Conservation (phyloP, 495 filamentous ascomycete genomes). For the Bombardia bombarda region DNA sequence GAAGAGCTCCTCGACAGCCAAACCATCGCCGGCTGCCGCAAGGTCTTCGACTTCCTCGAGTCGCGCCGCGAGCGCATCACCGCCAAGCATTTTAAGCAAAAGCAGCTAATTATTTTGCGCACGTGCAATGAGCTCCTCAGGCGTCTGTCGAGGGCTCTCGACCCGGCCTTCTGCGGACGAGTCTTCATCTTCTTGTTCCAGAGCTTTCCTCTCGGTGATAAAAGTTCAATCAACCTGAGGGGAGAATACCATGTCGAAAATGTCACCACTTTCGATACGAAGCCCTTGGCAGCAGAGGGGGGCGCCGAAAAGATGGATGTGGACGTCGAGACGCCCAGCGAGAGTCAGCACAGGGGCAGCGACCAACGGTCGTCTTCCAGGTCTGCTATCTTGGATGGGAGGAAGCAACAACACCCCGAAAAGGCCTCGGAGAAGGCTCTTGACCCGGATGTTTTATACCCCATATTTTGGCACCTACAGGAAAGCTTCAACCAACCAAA, state of each 20-base stretch:
- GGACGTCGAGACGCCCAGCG: slow-evolving; percentile 24
- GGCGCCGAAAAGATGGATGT: slow-evolving; percentile 58
- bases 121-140: slow-evolving; percentile 93
- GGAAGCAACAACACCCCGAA: slow-evolving; percentile 23
- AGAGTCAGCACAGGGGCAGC: slow-evolving; percentile 20
- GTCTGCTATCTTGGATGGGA: slow-evolving; percentile 43
- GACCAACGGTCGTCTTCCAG: slow-evolving; percentile 38
- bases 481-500: slow-evolving; percentile 86
- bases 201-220: slow-evolving; percentile 90
- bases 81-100: slow-evolving; percentile 75
- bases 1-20: slow-evolving; percentile 96
- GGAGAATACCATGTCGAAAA: slow-evolving; percentile 97
- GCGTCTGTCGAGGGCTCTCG: slow-evolving; percentile 83
- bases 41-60: slow-evolving; percentile 88
- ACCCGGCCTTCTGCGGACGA: slow-evolving; percentile 92
- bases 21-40: slow-evolving; percentile 82
- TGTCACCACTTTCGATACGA: slow-evolving; percentile 75
- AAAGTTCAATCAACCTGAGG: slow-evolving; percentile 91
- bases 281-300: slow-evolving; percentile 36
- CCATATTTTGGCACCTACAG: slow-evolving; percentile 90
- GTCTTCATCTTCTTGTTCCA: slow-evolving; percentile 98
- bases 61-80: slow-evolving; percentile 82
- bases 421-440: slow-evolving; percentile 27
- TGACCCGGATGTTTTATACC: slow-evolving; percentile 70
- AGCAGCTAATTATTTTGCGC: slow-evolving; percentile 78